phyloP scores from a whole-genome alignment of 2,329 filamentous ascomycete genomes.

The Epichloe gansuensis region DNA sequence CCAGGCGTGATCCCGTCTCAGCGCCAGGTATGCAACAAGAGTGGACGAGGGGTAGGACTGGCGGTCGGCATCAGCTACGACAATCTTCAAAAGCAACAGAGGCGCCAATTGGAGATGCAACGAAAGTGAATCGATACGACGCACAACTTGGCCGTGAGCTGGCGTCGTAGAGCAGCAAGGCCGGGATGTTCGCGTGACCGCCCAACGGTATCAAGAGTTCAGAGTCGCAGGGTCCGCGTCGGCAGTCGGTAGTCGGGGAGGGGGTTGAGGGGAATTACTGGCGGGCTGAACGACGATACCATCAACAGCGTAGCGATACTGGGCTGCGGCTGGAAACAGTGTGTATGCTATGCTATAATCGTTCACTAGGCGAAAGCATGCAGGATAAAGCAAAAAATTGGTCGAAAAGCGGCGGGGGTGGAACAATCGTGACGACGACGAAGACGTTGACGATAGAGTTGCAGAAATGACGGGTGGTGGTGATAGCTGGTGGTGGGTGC shows the following conservation, averaged over 20 bases:
- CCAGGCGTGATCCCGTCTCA: constrained; percentile 12
- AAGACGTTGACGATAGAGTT: background rate
- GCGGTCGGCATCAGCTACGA: constrained; percentile 26
- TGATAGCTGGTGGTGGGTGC: background rate
- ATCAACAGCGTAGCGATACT: background rate
- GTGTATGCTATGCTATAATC: background rate
- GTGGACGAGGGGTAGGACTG: constrained; percentile 18
- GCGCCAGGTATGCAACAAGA: constrained; percentile 20
- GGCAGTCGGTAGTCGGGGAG: constrained; percentile 1
- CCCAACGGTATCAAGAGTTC: constrained; percentile 8
- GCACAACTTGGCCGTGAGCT: constrained; percentile 8
- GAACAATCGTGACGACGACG: background rate
- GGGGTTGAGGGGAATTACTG: background rate
- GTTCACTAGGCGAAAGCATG: background rate
- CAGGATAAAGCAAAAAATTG: background rate
- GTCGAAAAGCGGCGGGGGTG: background rate
- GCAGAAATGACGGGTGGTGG: constrained; percentile 3
- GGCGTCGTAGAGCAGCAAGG: constrained; percentile 11
- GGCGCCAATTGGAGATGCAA: constrained; percentile 17
- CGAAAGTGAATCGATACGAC: constrained; percentile 7
- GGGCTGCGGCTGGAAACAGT: background rate
- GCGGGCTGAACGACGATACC: background rate
- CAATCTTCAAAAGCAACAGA: constrained; percentile 8
- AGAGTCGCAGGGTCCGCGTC: constrained; percentile 5
- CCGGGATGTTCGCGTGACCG: constrained; percentile 16